phyloP scores from a whole-genome alignment of 306 rosid genomes.

The Vigna unguiculata region DNA sequence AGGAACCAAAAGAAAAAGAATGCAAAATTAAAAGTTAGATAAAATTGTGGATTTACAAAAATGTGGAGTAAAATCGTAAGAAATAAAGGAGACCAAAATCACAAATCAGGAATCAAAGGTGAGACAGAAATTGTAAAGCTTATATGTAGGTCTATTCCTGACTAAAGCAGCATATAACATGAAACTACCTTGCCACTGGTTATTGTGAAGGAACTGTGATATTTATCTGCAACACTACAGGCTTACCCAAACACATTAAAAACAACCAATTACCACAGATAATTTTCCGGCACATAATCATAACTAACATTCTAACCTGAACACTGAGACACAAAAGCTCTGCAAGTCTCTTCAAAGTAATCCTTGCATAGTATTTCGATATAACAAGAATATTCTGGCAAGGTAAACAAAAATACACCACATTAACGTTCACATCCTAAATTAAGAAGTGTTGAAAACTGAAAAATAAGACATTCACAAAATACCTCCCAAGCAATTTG shows the following conservation, averaged over 20 bases:
- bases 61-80: no score
- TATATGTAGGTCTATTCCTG: background rate
- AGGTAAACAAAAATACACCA: background rate
- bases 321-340: conserved; percentile 71
- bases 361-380: conserved; percentile 75
- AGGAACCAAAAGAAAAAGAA: no score
- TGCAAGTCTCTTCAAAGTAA: conserved; percentile 68
- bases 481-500: conserved; percentile 30
- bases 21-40: no score
- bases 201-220: background rate
- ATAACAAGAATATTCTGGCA: conserved; percentile 82
- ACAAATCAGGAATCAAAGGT: no score
- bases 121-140: no score
- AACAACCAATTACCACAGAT: background rate
- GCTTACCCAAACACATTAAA: conserved; percentile 19
- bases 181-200: background rate
- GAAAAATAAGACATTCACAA: conserved; percentile 31
- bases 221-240: conserved; percentile 14
- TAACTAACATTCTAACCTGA: conserved; percentile 58
- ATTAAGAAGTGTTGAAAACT: conserved; percentile 13
- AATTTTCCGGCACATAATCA: conserved; percentile 9
- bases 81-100: no score
- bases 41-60: no score
- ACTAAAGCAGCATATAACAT: conserved; percentile 24
- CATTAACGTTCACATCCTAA: conserved; percentile 22